Evolutionary conservation across 306 rosid species (phyloP).

Genomic region (Notholithocarpus densiflorus): DNA sequence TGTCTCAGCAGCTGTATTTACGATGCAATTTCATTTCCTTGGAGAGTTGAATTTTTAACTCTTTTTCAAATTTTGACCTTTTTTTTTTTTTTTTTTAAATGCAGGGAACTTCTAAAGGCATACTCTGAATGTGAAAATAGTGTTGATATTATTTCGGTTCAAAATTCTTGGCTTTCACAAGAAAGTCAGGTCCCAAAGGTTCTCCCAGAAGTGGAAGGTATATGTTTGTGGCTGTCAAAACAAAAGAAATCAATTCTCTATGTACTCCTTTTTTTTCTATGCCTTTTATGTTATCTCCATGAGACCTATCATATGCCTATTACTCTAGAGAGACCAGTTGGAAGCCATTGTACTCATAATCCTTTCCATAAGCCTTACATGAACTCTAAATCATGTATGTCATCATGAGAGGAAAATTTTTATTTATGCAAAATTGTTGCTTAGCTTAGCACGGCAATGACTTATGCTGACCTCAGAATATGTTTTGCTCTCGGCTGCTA

Average conservation of each 20-base stretch:
- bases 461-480: not conserved
- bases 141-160: slow-evolving; percentile 67
- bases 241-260: not conserved
- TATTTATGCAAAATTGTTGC: not conserved
- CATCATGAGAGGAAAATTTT: not conserved
- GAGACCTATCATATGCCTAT: not conserved
- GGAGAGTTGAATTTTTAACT: not conserved
- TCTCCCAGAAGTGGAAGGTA: slow-evolving; percentile 59
- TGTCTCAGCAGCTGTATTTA: not conserved
- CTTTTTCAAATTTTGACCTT: not conserved
- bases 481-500: slow-evolving; percentile 15
- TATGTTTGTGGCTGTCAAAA: not conserved
- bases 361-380: not conserved
- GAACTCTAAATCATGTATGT: not conserved
- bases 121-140: slow-evolving; percentile 81
- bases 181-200: slow-evolving; percentile 50
- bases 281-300: not conserved
- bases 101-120: slow-evolving; percentile 85
- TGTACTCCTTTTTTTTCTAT: not conserved
- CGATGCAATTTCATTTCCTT: slow-evolving; percentile 2
- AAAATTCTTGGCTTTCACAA: slow-evolving; percentile 84
- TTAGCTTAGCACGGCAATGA: not conserved
- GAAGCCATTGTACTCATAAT: not conserved
- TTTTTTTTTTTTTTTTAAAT: not conserved
- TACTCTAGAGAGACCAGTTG: not conserved